Percentiles rank a stretch among this genome's conserved stretches.
Conservation (phyloP, 2,329 filamentous ascomycete genomes). For the Teratosphaeria destructans region DNA sequence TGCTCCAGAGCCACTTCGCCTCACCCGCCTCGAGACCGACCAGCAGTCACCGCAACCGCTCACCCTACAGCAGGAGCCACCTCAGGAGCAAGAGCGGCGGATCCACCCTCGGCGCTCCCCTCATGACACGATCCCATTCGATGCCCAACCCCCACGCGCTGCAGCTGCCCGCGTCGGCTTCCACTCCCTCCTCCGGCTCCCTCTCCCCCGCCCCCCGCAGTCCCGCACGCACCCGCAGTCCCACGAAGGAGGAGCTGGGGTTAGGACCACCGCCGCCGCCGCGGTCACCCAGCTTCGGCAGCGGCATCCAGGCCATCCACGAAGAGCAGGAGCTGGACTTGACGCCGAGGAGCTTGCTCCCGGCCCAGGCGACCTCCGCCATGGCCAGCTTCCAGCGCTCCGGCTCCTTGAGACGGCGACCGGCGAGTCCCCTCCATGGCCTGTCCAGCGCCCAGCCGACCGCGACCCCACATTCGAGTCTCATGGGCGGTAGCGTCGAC, state of each 20-base stretch:
- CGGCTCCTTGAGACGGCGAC: constrained; percentile 30
- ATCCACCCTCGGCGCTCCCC: constrained; percentile 29
- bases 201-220: constrained; percentile 22
- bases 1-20: constrained; percentile 17
- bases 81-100: constrained; percentile 36
- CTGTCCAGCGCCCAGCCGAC: constrained; percentile 18
- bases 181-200: constrained; percentile 25
- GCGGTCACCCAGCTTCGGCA: constrained; percentile 20
- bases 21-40: constrained; percentile 13
- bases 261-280: constrained; percentile 13
- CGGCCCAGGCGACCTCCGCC: constrained; percentile 2
- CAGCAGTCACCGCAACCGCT: constrained; percentile 32
- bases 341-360: constrained; percentile 24
- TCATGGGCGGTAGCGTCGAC: constrained; percentile 3
- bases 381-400: constrained; percentile 23
- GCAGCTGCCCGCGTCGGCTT: background rate
- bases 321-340: constrained; percentile 41
- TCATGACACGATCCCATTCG: constrained; percentile 39
- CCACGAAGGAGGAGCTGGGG: constrained; percentile 20
- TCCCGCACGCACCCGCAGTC: constrained; percentile 28
- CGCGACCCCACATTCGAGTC: constrained; percentile 7
- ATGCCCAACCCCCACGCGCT: constrained; percentile 29
- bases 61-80: constrained; percentile 38
- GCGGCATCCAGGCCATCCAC: constrained; percentile 31
- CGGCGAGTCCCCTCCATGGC: constrained; percentile 37